Evolutionary conservation across 345 rosid genomes (phyloP).

Genomic region (Adansonia digitata): DNA sequence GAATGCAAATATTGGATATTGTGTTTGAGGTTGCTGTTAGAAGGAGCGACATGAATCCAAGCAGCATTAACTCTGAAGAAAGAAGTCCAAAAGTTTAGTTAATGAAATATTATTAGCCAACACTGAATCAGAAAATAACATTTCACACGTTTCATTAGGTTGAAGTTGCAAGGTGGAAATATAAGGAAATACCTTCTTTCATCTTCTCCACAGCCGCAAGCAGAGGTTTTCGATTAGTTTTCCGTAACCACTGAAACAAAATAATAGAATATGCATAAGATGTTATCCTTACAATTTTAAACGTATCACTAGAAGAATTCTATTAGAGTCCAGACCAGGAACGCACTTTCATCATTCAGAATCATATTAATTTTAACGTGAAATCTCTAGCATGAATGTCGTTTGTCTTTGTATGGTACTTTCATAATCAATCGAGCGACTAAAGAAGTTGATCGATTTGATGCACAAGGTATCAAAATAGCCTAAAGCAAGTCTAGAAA

Average conservation of each 20-base stretch:
- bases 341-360: neutral
- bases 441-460: neutral
- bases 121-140: neutral
- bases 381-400: neutral
- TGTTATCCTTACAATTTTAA: neutral
- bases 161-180: neutral
- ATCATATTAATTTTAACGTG: neutral
- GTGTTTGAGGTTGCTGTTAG: constrained; percentile 75
- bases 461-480: neutral
- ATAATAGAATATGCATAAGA: constrained; percentile 9
- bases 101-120: neutral
- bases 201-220: constrained; percentile 85
- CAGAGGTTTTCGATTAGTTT: constrained; percentile 75
- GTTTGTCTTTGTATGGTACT: neutral
- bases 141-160: neutral
- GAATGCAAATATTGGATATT: constrained; percentile 80
- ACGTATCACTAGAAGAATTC: neutral
- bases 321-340: neutral
- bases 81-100: constrained; percentile 6
- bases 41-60: constrained; percentile 93
- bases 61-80: constrained; percentile 87
- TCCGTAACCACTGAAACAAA: constrained; percentile 66
- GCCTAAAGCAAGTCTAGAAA: neutral
- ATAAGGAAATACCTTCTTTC: constrained; percentile 67
- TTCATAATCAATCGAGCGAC: neutral